Base-by-base conservation (phyloP, 2,329 filamentous ascomycete species). In the Calonectria hongkongensis region DNA sequence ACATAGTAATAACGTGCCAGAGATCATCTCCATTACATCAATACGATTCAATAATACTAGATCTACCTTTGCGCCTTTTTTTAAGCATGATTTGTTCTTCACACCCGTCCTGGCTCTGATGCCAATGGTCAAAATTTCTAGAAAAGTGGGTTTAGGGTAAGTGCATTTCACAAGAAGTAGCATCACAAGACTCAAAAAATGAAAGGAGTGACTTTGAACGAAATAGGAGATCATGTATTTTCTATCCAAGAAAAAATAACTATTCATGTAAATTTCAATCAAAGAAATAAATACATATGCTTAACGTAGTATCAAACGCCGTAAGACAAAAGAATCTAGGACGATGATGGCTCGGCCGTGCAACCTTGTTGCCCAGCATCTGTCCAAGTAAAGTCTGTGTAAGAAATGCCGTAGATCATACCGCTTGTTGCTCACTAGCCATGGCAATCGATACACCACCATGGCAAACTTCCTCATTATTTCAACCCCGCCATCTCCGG, bases 291-390 rank as follows among this genome's bases (percentile, higher is more conserved):
- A 47, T 25, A 50, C 45, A 62, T 12, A 48, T 12, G 9, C 16
- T 21, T n/a, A 39, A 67, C 21, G 21, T 12, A 30, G 27, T 54
- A 67, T 68, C 21, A 71, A 70, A 72, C 56, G 58, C 65, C 69
- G 15, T 27, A 41, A n/a, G 18, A 48, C 41, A 48, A 65, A 50
- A 27, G n/a, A 56, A 48, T 8, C n/a, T 10, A 30, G 9, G 10
- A 39, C 9, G 41, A 45, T 41, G 48, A 56, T 68, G 56, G 16
- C 33, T 21, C 36, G 36, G 45, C 25, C 39, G 25, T 54, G 45
- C 27, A 21, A 18, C 13, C n/a, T 18, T 41, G 16, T 50, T 28
- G 18, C 25, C 45, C 30, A 36, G 21, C 56, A 43, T 64, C 43
- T 41, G 18, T 48, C 41, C 30, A 33, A 5, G 30, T 33, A 9